These are phyloP conservation scores for Plasmodium gaboni DNA, from an alignment of 169 alveolate genomes.

Conservation along the genomic window DNA sequence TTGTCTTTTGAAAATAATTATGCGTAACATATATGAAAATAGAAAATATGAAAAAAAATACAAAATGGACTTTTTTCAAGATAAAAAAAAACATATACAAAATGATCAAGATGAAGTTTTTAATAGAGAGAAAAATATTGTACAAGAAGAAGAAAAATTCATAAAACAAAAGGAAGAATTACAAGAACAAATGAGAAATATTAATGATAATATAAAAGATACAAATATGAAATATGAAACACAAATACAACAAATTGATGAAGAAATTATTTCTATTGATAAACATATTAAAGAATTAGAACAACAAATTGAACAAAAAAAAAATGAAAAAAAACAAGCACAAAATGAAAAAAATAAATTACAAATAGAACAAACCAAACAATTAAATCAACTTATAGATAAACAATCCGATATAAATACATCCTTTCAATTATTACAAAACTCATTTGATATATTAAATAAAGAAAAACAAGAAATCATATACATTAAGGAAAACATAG, in stretches of 20 bases:
- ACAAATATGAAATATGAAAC: conserved; percentile 19
- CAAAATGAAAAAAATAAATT: not conserved
- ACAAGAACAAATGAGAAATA: conserved; percentile 7
- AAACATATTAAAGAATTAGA: conserved; percentile 37
- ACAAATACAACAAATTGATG: conserved; percentile 22
- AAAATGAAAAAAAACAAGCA: conserved; percentile 24
- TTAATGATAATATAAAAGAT: not conserved
- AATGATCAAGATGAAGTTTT: conserved; percentile 5
- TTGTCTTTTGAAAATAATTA: conserved; percentile 12
- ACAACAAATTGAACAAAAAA: conserved; percentile 15
- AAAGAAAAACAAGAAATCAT: conserved; percentile 10
- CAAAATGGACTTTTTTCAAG: not conserved
- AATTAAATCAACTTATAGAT: conserved; percentile 5
- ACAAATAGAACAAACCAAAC: conserved; percentile 28
- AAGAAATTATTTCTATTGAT: conserved; percentile 24
- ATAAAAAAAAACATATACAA: conserved; percentile 25
- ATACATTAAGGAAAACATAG: conserved; percentile 23
- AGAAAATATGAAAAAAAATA: conserved; percentile 47
- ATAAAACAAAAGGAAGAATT: not conserved
- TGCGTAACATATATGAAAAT: conserved; percentile 27
- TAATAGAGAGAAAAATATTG: conserved; percentile 33
- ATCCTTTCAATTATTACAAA: conserved; percentile 27
- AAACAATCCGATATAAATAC: conserved; percentile 30
- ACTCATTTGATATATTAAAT: conserved; percentile 11
- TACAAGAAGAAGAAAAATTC: conserved; percentile 32